Conservation (phyloP, 129 eudicot genomes). For the Centaurea solstitialis region DNA sequence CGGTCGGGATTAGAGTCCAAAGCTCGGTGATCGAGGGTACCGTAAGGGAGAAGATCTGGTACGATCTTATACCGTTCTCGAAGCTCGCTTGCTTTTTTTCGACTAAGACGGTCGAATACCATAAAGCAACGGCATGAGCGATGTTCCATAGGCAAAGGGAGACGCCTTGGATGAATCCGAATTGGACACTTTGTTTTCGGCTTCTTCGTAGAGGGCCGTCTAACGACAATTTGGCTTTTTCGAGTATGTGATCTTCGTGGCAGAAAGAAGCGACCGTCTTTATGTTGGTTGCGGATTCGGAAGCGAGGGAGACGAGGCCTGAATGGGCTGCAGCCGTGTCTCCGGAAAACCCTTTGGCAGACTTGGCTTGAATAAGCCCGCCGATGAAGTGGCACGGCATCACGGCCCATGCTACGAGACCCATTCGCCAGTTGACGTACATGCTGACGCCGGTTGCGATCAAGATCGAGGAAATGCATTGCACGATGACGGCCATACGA, state of each 20-base stretch:
- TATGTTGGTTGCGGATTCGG: conserved; percentile 71
- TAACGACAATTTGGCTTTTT: conserved; percentile 49
- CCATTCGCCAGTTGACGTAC: conserved; percentile 79
- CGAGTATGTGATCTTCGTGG: conserved; percentile 63
- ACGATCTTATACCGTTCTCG: conserved; percentile 63
- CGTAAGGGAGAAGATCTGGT: conserved; percentile 84
- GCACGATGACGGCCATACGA: conserved; percentile 86
- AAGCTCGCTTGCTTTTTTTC: conserved; percentile 60
- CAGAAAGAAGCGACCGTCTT: conserved; percentile 72
- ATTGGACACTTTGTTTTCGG: conserved; percentile 64
- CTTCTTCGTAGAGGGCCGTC: conserved; percentile 40
- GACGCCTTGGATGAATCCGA: conserved; percentile 77
- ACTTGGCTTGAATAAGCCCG: conserved; percentile 81
- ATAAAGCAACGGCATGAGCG: conserved; percentile 82
- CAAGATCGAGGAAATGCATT: conserved; percentile 75
- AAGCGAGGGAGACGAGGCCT: conserved; percentile 62
- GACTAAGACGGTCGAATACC: conserved; percentile 77
- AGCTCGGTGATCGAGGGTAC: conserved; percentile 86
- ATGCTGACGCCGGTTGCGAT: conserved; percentile 79
- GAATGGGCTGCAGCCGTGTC: conserved; percentile 61
- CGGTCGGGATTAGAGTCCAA: conserved; percentile 84
- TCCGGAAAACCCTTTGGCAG: conserved; percentile 83
- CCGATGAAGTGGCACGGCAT: conserved; percentile 96
- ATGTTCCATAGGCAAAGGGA: conserved; percentile 90
- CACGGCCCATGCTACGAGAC: conserved; percentile 87